Conservation (phyloP, 2,329 filamentous ascomycete species). For the Colletotrichum liaoningense region DNA sequence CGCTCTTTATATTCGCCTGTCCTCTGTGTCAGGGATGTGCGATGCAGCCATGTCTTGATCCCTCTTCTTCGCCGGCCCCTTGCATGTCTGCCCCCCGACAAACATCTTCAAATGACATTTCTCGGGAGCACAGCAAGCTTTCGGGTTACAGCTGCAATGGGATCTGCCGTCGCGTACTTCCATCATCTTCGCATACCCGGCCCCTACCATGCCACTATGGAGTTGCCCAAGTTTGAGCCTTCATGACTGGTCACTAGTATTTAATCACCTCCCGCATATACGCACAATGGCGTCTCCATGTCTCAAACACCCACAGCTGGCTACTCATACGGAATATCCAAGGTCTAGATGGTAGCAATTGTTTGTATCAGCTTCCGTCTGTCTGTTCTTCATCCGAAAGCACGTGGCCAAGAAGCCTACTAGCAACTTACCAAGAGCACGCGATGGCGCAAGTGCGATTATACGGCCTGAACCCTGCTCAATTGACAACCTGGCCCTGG, state of each 20-base stretch:
- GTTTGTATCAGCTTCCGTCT: background rate
- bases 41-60: slow-evolving; percentile 10
- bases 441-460: background rate
- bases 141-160: background rate
- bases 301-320: background rate
- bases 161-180: background rate
- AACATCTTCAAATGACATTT: background rate
- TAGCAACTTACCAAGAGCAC: background rate
- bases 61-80: slow-evolving; percentile 1
- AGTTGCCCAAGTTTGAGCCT: background rate
- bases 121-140: background rate
- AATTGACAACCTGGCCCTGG: background rate
- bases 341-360: background rate
- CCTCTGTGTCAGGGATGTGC: slow-evolving; percentile 21
- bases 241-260: background rate
- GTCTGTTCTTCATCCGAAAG: background rate
- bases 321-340: background rate
- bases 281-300: background rate
- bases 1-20: slow-evolving; percentile 14
- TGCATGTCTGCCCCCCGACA: background rate
- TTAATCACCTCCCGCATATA: background rate
- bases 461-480: background rate
- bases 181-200: background rate
- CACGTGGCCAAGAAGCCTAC: background rate
- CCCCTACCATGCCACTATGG: background rate